Base-by-base conservation (phyloP, 2,329 filamentous ascomycete species). In the Pseudocercospora ulei region DNA sequence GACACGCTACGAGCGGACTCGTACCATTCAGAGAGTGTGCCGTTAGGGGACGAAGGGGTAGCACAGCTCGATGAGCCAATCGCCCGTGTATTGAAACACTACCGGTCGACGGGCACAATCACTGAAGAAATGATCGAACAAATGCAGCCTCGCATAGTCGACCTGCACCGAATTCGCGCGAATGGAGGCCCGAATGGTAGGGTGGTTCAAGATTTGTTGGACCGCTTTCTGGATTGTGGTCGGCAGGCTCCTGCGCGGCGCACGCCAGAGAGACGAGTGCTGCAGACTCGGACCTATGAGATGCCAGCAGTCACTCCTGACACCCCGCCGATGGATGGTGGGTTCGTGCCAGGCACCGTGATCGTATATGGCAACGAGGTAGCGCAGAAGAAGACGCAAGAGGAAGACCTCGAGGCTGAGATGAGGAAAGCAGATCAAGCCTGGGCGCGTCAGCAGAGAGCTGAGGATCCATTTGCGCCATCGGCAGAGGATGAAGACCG, bases 181-280 rank as follows among this genome's bases (percentile, higher is more conserved):
- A 57, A 58, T 44, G 54, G 52, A 16, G 58, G 56, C 26, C 58
- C 58, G 2, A 51, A 62, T 46, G 57, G 54, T 7, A 46, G 51
- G 12, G 58, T 59, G 50, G 50, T 61, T 3, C 53, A 58, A 31
- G 57, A 55, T 31, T 40, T 62, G 23, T 47, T 62, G 14, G 55
- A 59, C 23, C 56, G 56, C 46, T 53, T 62, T 25, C 19, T 49
- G 38, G 30, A 33, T 13, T 7, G 20, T 5, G 24, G 41, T 14
- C 40, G 36, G 17, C 43, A 41, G 18, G 7, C 38, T 2, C 20
- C 31, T 11, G 38, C 35, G 14, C 39, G 48, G 19, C 41, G 26
- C 9, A 38, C 28, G 8, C 23, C 47, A 12, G 47, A 48, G n/a
- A 45, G 44, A 18, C 45, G 46, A 18, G 23, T 48, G 38, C 42